Percentiles rank a stretch among this genome's conserved stretches.
These are phyloP conservation scores for Fagopyrum esculentum DNA, from an alignment of 148 eudicot species.

Conservation along the genomic window DNA sequence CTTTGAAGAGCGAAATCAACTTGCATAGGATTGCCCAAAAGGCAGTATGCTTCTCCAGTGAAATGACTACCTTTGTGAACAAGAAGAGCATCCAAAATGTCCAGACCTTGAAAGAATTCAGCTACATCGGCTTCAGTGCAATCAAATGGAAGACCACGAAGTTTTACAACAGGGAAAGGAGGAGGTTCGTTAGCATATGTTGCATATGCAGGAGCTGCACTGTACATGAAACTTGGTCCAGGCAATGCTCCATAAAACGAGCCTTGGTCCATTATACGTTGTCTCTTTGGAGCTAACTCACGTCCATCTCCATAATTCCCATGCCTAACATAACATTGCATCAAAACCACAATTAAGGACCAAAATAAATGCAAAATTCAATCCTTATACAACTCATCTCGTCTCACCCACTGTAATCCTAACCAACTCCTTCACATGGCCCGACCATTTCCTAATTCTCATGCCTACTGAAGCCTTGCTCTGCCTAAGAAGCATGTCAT, in stretches of 20 bases:
- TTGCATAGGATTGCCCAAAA: conserved; percentile 79
- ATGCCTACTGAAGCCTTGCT: background rate
- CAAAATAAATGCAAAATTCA: background rate
- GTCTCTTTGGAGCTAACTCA: conserved; percentile 79
- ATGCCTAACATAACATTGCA: conserved; percentile 41
- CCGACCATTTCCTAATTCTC: background rate
- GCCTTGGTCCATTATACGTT: conserved; percentile 67
- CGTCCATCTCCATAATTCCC: conserved; percentile 64
- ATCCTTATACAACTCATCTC: background rate
- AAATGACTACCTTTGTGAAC: conserved; percentile 78
- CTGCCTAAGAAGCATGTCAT: background rate
- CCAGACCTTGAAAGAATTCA: conserved; percentile 80
- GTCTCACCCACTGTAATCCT: background rate
- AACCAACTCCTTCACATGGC: background rate
- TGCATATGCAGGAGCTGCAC: conserved; percentile 38
- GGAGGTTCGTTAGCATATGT: conserved; percentile 53
- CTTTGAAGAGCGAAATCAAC: conserved; percentile 90
- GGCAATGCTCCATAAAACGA: conserved; percentile 59
- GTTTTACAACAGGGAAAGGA: conserved; percentile 82
- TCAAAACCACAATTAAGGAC: background rate
- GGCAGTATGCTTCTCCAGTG: conserved; percentile 87
- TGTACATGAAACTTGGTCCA: conserved; percentile 61
- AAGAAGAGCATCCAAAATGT: conserved; percentile 69
- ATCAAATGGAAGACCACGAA: conserved; percentile 92
- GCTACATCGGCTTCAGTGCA: conserved; percentile 71